A percentile compares a stretch with the other conserved stretches of the same genome.
phyloP scores from a whole-genome alignment of 1,139 yeast species.

The Debaryomyces fabryi region DNA sequence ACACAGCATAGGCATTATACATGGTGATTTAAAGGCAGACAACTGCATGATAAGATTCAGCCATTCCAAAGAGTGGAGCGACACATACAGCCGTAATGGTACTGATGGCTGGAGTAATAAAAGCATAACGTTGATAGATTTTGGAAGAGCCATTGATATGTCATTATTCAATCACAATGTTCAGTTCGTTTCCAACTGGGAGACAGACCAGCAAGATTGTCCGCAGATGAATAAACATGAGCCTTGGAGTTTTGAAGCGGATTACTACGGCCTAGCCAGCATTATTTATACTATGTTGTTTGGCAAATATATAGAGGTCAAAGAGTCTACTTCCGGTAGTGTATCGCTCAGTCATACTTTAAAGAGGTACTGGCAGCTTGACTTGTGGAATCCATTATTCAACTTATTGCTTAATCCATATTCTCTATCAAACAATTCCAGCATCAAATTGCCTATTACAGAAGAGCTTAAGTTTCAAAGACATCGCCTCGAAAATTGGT shows the following conservation, averaged over 20 bases:
- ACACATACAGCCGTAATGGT: constrained; percentile 35
- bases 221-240: constrained; percentile 64
- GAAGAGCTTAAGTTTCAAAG: constrained; percentile 41
- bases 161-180: constrained; percentile 51
- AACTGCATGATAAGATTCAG: constrained; percentile 77
- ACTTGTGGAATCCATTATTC: constrained; percentile 73
- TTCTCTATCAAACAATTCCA: constrained; percentile 8
- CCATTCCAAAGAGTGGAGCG: constrained; percentile 21
- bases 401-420: constrained; percentile 65
- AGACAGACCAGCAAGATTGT: constrained; percentile 74
- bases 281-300: constrained; percentile 73
- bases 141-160: constrained; percentile 81
- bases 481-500: constrained; percentile 45
- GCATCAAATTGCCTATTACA: constrained; percentile 42
- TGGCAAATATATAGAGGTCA: constrained; percentile 61
- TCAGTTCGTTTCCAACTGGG: constrained; percentile 64
- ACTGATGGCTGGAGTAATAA: constrained; percentile 51
- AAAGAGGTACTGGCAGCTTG: constrained; percentile 78
- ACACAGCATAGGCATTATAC: constrained; percentile 69
- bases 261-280: constrained; percentile 82
- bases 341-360: constrained; percentile 44
- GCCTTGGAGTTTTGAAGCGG: constrained; percentile 82
- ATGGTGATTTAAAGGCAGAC: constrained; percentile 86
- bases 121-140: constrained; percentile 74
- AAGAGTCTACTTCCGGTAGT: constrained; percentile 27